Evolutionary conservation across 257 asterid genomes (phyloP).

Genomic region (Nicotiana noctiflora): DNA sequence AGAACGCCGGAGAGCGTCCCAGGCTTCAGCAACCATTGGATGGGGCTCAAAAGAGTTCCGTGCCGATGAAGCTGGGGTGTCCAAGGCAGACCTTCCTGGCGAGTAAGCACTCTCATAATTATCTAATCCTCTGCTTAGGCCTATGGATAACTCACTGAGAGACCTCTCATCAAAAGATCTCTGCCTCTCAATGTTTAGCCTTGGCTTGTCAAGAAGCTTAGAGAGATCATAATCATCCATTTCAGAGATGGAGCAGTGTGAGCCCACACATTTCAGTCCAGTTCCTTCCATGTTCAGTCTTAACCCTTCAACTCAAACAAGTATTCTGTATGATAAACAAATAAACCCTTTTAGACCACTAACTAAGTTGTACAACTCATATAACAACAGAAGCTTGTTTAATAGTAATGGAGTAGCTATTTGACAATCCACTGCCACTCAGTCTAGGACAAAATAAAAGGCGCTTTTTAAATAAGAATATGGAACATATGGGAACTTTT

Average conservation of each 20-base stretch:
- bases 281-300: conserved; percentile 27
- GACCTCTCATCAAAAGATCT: conserved; percentile 77
- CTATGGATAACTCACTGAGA: conserved; percentile 59
- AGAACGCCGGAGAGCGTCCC: conserved; percentile 72
- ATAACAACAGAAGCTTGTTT: not conserved
- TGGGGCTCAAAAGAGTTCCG: conserved; percentile 73
- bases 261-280: conserved; percentile 50
- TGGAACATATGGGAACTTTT: not conserved
- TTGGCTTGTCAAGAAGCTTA: conserved; percentile 60
- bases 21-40: conserved; percentile 77
- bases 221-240: conserved; percentile 56
- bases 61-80: conserved; percentile 53
- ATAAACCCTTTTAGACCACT: conserved; percentile 1
- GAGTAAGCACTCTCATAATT: conserved; percentile 44
- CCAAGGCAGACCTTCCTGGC: conserved; percentile 52
- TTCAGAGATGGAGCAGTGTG: conserved; percentile 56
- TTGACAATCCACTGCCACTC: not conserved
- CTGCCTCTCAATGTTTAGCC: conserved; percentile 55
- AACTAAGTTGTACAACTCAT: conserved; percentile 2
- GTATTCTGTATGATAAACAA: conserved; percentile 22
- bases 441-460: not conserved
- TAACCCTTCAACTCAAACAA: conserved; percentile 14
- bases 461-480: not conserved
- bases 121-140: conserved; percentile 47
- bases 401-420: not conserved